These are phyloP conservation scores for Dimocarpus longan DNA, from an alignment of 345 rosid species.

Conservation along the genomic window DNA sequence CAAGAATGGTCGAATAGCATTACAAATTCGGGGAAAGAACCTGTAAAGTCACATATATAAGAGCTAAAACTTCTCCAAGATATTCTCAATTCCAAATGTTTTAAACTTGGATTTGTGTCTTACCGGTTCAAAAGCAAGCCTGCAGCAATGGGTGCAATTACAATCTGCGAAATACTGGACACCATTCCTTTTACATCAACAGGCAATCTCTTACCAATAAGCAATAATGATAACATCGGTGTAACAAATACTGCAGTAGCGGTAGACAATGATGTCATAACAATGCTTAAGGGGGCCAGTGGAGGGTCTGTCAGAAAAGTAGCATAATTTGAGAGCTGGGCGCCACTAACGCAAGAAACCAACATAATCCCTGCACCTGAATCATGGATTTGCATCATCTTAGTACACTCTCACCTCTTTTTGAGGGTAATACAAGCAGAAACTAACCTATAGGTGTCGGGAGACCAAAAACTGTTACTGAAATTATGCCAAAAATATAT, in stretches of 20 bases:
- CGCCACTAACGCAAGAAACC: slow-evolving; percentile 96
- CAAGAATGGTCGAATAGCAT: slow-evolving; percentile 65
- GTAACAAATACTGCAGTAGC: slow-evolving; percentile 85
- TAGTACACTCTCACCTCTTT: neutral
- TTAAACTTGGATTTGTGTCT: neutral
- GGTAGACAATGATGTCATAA: slow-evolving; percentile 91
- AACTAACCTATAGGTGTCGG: slow-evolving; percentile 76
- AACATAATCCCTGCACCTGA: slow-evolving; percentile 94
- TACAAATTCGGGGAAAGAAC: slow-evolving; percentile 68
- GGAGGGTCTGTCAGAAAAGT: slow-evolving; percentile 83
- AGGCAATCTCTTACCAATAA: slow-evolving; percentile 84
- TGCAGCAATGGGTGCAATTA: slow-evolving; percentile 73
- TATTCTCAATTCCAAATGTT: slow-evolving; percentile 11
- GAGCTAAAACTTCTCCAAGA: slow-evolving; percentile 3
- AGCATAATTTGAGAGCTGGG: slow-evolving; percentile 93
- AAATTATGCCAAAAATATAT: slow-evolving; percentile 67
- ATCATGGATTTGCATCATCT: slow-evolving; percentile 23
- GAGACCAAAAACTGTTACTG: slow-evolving; percentile 69
- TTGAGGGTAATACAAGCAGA: slow-evolving; percentile 15
- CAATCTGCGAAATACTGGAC: slow-evolving; percentile 87
- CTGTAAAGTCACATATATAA: slow-evolving; percentile 40
- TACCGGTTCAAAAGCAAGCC: slow-evolving; percentile 89
- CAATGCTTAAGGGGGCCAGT: slow-evolving; percentile 88
- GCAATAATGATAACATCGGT: slow-evolving; percentile 78
- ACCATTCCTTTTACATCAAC: slow-evolving; percentile 95